These are phyloP conservation scores for Gloeophyllum trabeum DNA, from an alignment of 768 basidiomycete species.

Conservation along the genomic window DNA sequence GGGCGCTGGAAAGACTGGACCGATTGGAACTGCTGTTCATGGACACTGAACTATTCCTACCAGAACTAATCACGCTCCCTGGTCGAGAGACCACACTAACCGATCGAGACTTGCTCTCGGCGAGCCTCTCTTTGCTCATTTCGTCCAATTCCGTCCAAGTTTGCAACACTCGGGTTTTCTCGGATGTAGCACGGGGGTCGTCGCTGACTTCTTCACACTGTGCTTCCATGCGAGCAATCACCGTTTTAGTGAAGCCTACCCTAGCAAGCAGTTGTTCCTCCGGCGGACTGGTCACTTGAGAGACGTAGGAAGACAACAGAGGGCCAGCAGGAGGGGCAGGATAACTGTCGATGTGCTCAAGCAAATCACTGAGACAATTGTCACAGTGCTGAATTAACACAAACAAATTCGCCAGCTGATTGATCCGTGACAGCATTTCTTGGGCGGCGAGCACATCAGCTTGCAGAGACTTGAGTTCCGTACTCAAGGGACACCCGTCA, in stretches of 20 bases:
- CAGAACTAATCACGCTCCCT: conserved; percentile 53
- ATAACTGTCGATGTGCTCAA: conserved; percentile 81
- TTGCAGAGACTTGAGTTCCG: conserved; percentile 53
- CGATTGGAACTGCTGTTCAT: conserved; percentile 11
- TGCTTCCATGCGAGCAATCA: conserved; percentile 34
- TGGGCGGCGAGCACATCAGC: conserved; percentile 44
- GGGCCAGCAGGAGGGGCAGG: conserved; percentile 46
- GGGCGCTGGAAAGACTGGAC: conserved; percentile 2
- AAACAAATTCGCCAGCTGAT: conserved; percentile 43
- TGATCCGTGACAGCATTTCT: conserved; percentile 37
- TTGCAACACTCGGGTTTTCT: conserved; percentile 59
- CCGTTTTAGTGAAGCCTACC: conserved; percentile 47
- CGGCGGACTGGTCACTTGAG: conserved; percentile 32
- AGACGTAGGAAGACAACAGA: conserved; percentile 37
- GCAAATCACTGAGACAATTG: conserved; percentile 67
- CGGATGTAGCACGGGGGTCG: conserved; percentile 50
- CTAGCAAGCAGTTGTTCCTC: conserved; percentile 59
- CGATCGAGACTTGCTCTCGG: conserved; percentile 52
- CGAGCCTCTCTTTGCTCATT: conserved; percentile 63
- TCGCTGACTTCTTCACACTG: conserved; percentile 31
- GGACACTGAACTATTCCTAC: conserved; percentile 45
- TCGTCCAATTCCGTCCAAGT: conserved; percentile 76
- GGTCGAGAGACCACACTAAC: conserved; percentile 47
- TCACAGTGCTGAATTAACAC: conserved; percentile 48
- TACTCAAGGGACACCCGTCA: conserved; percentile 28